phyloP scores from a whole-genome alignment of 2,329 filamentous ascomycete genomes.

The Plenodomus tracheiphilus region DNA sequence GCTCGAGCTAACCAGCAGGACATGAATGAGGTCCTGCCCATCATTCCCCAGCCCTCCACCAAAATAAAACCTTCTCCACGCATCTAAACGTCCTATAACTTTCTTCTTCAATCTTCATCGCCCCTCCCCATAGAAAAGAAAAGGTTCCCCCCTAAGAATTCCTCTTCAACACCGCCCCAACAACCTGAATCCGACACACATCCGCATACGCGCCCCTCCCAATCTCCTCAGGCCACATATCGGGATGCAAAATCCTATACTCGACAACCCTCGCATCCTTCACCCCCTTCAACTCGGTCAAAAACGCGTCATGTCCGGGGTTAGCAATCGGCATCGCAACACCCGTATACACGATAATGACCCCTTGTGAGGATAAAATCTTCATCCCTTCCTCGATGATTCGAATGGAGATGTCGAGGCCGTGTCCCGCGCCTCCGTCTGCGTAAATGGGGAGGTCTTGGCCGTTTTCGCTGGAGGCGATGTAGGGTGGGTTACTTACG shows the following conservation, averaged over 20 bases:
- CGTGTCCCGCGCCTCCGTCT: slow-evolving; percentile 27
- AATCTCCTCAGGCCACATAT: slow-evolving; percentile 33
- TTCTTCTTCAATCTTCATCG: too few relatives aligned
- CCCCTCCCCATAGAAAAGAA: too few relatives aligned
- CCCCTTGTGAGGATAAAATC: slow-evolving; percentile 15
- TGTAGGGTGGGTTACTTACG: slow-evolving; percentile 31
- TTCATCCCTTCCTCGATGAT: slow-evolving; percentile 25
- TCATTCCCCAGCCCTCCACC: too few relatives aligned
- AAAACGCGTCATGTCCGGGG: slow-evolving; percentile 21
- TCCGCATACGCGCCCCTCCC: slow-evolving; percentile 25
- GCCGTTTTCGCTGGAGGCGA: slow-evolving; percentile 23
- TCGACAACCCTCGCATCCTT: slow-evolving; percentile 15
- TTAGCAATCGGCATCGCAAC: slow-evolving; percentile 22
- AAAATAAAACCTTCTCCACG: too few relatives aligned
- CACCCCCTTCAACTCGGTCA: slow-evolving; percentile 18
- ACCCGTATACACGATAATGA: slow-evolving; percentile 27
- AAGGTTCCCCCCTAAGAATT: not conserved
- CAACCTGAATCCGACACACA: slow-evolving; percentile 28
- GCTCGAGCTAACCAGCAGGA: too few relatives aligned
- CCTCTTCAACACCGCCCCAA: slow-evolving; percentile 21
- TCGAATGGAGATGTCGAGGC: slow-evolving; percentile 21
- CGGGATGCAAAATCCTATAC: slow-evolving; percentile 26
- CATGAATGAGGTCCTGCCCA: too few relatives aligned
- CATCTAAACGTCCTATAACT: too few relatives aligned
- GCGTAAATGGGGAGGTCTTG: slow-evolving; percentile 28